Conservation (phyloP, 495 filamentous ascomycete species). For the Trichoderma virens region DNA sequence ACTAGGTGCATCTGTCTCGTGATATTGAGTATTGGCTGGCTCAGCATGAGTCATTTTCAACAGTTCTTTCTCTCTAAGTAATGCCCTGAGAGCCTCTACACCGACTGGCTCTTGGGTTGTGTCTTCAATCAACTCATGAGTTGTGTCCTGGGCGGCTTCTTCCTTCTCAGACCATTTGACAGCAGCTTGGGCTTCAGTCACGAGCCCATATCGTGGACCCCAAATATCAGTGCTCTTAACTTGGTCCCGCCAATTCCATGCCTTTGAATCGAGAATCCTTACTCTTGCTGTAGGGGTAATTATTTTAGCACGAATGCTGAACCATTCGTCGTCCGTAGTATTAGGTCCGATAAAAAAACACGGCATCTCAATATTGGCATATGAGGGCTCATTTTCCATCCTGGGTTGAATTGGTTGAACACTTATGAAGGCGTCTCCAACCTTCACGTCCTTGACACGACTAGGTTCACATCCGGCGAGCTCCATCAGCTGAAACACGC, state of each 20-base stretch:
- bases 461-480: neutral
- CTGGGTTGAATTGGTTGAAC: neutral
- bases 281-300: neutral
- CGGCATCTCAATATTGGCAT: neutral
- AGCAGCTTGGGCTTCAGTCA: neutral
- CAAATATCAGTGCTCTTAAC: neutral
- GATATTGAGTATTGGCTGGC: neutral
- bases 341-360: neutral
- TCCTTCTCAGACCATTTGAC: neutral
- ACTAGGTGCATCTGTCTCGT: neutral
- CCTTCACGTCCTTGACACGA: neutral
- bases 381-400: neutral
- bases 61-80: neutral
- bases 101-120: too few species aligned
- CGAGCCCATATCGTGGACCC: neutral
- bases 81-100: neutral
- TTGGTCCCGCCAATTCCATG: neutral
- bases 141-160: neutral
- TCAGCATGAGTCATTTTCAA: neutral
- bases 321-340: constrained; percentile 2
- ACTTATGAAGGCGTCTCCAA: neutral
- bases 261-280: too few species aligned
- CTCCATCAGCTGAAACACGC: neutral
- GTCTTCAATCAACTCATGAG: neutral
- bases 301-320: neutral